Evolutionary conservation across 116 monocot genomes (phyloP), one percentile per base, ranked within the genome.

Genomic region (Dioscorea cayenensis): DNA sequence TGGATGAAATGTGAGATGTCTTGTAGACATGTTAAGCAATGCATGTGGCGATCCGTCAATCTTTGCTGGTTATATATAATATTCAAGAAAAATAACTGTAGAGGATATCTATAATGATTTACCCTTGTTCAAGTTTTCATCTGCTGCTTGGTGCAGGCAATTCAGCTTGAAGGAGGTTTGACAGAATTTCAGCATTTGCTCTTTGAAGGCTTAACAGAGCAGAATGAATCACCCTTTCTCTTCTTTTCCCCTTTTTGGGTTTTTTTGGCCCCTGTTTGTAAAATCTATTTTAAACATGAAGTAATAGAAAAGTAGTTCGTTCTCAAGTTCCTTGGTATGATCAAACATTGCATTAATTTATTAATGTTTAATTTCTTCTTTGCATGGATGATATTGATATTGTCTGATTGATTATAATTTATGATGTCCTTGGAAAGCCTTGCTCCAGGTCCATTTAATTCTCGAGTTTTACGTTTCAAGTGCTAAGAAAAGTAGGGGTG

Each of bases 151-250:
- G 29, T 65, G 29, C 50, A 69, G 48, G 38, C 48, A 69, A 38
- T 27, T 69, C 27, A 20, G 43, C 48, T 50, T 43, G 28, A 48
- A 69, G 49, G 51, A 68, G 49, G 27, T 50, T 51, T 49, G 51
- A 28, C 14, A 43, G 68, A 14, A 20, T 36, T 65, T 88, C 55
- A 55, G 55, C 55, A 18, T 55, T 55, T 55, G 55, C n/a, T 55
- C 16, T 55, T 32, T 55, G 55, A 55, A 14, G 55, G 6, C 12
- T 55, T 55, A 18, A n/a, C 55, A 55, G 55, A 16, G 55, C 55
- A 55, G 55, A n/a, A 55, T 55, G n/a, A 5, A 16, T 16, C 55
- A 18, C 55, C n/a, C 5, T 55, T 18, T 55, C 5, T 55, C 17
- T n/a, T n/a, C 0, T 55, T 55, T n/a, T 55, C 32, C 32, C 3